These are phyloP conservation scores for Scytalidium sp. DNA, from an alignment of 2,329 filamentous ascomycete genomes.

Conservation along the genomic window DNA sequence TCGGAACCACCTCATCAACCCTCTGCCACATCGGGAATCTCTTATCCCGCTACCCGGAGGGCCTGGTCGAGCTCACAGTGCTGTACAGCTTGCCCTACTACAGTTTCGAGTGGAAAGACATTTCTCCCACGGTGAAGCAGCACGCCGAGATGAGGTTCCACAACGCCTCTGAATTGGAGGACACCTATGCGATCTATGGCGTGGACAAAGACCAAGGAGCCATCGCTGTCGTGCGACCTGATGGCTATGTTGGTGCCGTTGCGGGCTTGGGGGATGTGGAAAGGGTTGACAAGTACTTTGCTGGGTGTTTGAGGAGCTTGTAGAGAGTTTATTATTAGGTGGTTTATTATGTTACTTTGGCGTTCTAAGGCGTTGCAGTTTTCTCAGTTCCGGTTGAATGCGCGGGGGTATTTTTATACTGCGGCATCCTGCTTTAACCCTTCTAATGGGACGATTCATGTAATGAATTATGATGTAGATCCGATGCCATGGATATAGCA, in stretches of 20 bases:
- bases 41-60: constrained; percentile 40
- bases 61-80: constrained; percentile 65
- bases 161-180: constrained; percentile 44
- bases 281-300: constrained; percentile 6
- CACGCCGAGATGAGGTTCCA: constrained; percentile 62
- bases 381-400: no score
- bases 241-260: constrained; percentile 68
- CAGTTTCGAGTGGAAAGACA: constrained; percentile 12
- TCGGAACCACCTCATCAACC: constrained; percentile 8
- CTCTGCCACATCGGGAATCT: constrained; percentile 11
- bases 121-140: constrained; percentile 55
- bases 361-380: no score
- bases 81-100: constrained; percentile 36
- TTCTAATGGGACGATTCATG: no score
- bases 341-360: no score
- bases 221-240: constrained; percentile 65
- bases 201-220: constrained; percentile 52
- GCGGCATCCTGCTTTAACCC: no score
- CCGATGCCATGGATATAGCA: no score
- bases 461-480: no score
- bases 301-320: constrained; percentile 1
- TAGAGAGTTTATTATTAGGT: no score
- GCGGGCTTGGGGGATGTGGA: constrained; percentile 33
- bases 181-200: constrained; percentile 67
- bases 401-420: no score